Evolutionary conservation across 164 flowering plant species (phyloP), one percentile per base, ranked within the genome.

Genomic region (Vitis rotundifolia): DNA sequence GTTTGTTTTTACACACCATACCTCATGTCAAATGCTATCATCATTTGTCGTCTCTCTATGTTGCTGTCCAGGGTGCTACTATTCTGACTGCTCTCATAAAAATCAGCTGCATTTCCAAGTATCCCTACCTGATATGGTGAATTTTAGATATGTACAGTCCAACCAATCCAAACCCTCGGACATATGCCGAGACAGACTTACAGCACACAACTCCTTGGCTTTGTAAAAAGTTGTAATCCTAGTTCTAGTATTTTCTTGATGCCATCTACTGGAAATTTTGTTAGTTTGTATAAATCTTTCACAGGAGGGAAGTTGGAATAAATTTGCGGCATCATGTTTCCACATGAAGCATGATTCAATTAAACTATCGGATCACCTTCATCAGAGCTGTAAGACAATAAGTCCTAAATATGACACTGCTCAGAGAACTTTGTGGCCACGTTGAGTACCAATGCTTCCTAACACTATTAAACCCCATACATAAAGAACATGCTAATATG

Each of bases 1-100:
- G 31, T 63, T 63, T 15, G 5, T 18, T 19, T 53, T 44, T 52
- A 19, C 50, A 67, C 31, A 59, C 14, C 72, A 61, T 81, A 95
- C 99, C 99, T 89, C 93, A 95, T 95, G 74, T 95, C 99, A 89
- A 93, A 95, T 68, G 97, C 99, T 78, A 95, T 95, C 99, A 95
- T 95, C 97, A 93, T 85, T 76, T 83, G 83, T 16, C 97, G 85
- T 80, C 99, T 88, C 47, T 87, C 92, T 54, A 68, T 66, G 72
- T 75, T 81, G 59, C 74, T 73, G 49, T 86, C 90, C 64, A 73
- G 11, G 37, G 84, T 65, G 69, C 71, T 71, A 68, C 68, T 70
- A 61, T 68, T 82, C 49, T 78, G 66, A 77, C 70, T 73, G 49
- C 75, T 74, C 73, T 88, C 94, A 83, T 81, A 59, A 76, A 95